Base-by-base conservation (phyloP, 179 eudicot genomes). In the Silene noctiflora region DNA sequence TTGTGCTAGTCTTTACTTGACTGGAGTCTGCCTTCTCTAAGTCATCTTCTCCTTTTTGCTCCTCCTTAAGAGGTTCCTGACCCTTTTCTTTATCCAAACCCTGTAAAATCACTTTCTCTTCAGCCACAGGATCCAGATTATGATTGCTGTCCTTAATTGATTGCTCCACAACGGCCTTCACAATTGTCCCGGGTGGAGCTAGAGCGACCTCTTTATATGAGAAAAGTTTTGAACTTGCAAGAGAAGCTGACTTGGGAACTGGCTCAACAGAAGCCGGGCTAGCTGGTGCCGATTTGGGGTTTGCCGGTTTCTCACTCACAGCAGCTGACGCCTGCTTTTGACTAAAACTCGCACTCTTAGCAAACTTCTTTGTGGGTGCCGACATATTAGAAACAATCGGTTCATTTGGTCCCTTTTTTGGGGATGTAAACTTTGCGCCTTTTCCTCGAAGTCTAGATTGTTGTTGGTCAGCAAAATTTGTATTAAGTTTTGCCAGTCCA, bases 141-240 rank as follows among this genome's bases (percentile, higher is more conserved):
- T 70, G 44, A 17, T 17, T 77, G 61, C 69, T 76, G n/a, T 88
- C 94, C 74, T 83, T 83, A 44, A 89, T 83, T 71, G 83, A 81
- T 63, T 88, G 84, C 74, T 94, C 96, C 1, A 79, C 85, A 39
- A 86, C 93, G 25, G 95, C 91, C 85, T 88, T 94, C 76, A 88
- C 93, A 66, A 94, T 88, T 63, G 90, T 89, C 68, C 98, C 98
- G 35, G 97, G 98, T 77, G 91, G 91, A 66, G 97, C 97, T 63
- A 92, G 75, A 81, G 98, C 98, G 78, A 94, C 98, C 83, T 94
- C 97, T 86, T 94, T 94, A 85, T 94, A 94, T 0, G 98, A 94
- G 76, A 94, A 92, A 70, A 86, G 86, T 77, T 94, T 94, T 58
- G 93, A 74, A 74, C 83, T 81, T 68, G 87, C 73, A 75, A 83